Base-by-base conservation (phyloP, 2,329 filamentous ascomycete species). In the Purpureocillium lavendulum region DNA sequence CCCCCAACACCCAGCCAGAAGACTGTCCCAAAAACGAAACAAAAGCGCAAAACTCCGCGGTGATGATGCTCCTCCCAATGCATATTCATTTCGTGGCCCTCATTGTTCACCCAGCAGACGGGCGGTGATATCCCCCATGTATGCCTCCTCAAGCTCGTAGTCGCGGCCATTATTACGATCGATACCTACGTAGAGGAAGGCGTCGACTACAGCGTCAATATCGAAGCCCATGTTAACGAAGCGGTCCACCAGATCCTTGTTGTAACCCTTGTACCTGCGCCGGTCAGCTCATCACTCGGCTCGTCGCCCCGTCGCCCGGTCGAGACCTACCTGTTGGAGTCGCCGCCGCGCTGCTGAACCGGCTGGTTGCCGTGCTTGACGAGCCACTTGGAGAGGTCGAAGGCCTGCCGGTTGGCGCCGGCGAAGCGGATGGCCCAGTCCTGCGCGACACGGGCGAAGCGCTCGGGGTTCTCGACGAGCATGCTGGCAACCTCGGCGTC, bases 401-500 rank as follows among this genome's bases (percentile, higher is more conserved):
- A 48, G 2, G 66, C 56, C 29, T 49, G 61, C 21, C 55, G 55
- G 3, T 85, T 85, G 13, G 92, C 92, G 26, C 82, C 79, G 2
- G 90, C 92, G 59, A 89, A 77, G 50, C 77, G 75, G 33, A 94
- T 77, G 3, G 92, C 87, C 92, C 92, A 98, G 49, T 96, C 85
- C 46, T 88, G 80, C 1, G 92, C 92, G 48, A 84, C 82, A 47
- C 79, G 73, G 40, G 85, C 80, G 54, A 96, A 97, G 41, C 80
- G 77, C 35, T 84, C 77, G 0, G 87, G 87, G 35, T 85, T 76
- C 3, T 81, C 75, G 43, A 94, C 71, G 55, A 97, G 73, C 87
- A 96, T 94, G 54, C 76, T 80, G 17, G 92, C 92, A 1, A 97
- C 92, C 60, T 96, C 87, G 30, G 89, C 89, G 55, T 98, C 92